Conservation (phyloP, 2,329 filamentous ascomycete genomes). For the Seiridium cupressi region DNA sequence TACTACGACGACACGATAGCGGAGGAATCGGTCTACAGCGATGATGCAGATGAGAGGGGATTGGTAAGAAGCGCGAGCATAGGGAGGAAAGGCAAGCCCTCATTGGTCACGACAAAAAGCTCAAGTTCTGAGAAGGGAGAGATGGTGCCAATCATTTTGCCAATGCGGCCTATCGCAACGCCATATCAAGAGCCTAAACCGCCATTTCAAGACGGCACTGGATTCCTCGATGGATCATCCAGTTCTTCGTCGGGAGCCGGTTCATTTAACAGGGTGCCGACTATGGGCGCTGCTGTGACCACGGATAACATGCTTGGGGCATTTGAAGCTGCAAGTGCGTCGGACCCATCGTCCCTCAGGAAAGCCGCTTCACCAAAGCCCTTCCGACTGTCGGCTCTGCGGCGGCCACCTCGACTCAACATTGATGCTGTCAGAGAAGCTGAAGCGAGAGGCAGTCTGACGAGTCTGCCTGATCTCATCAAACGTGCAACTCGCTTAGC, state of each 20-base stretch:
- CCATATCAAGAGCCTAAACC: conserved; percentile 29
- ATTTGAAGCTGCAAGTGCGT: conserved; percentile 46
- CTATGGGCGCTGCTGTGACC: conserved; percentile 29
- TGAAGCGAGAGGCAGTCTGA: conserved; percentile 83
- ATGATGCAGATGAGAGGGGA: conserved; percentile 52
- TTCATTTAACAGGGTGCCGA: conserved; percentile 18
- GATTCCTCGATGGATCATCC: conserved; percentile 44
- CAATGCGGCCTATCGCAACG: conserved; percentile 26
- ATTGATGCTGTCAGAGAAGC: conserved; percentile 79
- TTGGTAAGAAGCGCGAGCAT: conserved; percentile 61
- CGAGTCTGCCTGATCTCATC: conserved; percentile 89
- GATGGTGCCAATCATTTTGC: conserved; percentile 13
- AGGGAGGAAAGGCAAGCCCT: conserved; percentile 58
- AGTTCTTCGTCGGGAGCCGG: conserved; percentile 43
- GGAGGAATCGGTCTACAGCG: conserved; percentile 44
- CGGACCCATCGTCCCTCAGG: conserved; percentile 33
- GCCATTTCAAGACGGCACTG: conserved; percentile 35
- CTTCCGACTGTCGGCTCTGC: conserved; percentile 52
- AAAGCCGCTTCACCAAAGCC: conserved; percentile 26
- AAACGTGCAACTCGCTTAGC: conserved; percentile 82
- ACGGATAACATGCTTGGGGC: conserved; percentile 49
- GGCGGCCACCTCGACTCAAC: conserved; percentile 71
- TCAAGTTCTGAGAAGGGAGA: conserved; percentile 23
- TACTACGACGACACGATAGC: conserved; percentile 49
- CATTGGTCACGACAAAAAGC: conserved; percentile 48